phyloP scores from a whole-genome alignment of 2,329 filamentous ascomycete genomes.

The Exophiala spinifera region DNA sequence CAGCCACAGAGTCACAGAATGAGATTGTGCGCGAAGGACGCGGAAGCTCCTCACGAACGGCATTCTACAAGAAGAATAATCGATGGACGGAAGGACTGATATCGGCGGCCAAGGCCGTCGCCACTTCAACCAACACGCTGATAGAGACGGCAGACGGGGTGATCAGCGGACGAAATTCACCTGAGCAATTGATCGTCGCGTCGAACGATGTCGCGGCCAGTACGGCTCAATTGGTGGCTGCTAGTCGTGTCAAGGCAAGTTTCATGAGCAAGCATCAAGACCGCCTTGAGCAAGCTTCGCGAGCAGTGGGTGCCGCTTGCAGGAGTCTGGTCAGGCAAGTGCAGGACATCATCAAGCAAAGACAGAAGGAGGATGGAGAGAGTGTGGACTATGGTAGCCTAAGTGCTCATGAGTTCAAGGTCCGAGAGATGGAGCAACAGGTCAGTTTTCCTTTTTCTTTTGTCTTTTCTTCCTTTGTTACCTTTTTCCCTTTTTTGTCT shows the following conservation, averaged over 20 bases:
- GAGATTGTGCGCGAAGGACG: slow-evolving; percentile 94
- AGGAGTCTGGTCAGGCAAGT: slow-evolving; percentile 86
- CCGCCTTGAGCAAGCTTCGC: slow-evolving; percentile 81
- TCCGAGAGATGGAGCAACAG: slow-evolving; percentile 99
- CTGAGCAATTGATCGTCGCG: slow-evolving; percentile 95
- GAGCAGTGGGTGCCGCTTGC: slow-evolving; percentile 88
- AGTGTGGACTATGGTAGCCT: slow-evolving; percentile 83
- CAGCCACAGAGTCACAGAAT: slow-evolving; percentile 85
- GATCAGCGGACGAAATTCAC: slow-evolving; percentile 83
- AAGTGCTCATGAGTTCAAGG: slow-evolving; percentile 95
- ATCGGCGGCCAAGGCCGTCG: slow-evolving; percentile 94
- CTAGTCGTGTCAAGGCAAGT: slow-evolving; percentile 90
- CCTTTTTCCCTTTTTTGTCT: too few species aligned
- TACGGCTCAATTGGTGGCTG: slow-evolving; percentile 93
- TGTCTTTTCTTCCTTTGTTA: too few species aligned
- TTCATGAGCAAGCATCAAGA: slow-evolving; percentile 99
- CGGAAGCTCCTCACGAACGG: slow-evolving; percentile 79
- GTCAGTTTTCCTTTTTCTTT: slow-evolving; percentile 52
- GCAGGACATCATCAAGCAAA: slow-evolving; percentile 87
- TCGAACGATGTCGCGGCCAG: slow-evolving; percentile 96
- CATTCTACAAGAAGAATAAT: slow-evolving; percentile 99
- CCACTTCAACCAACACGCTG: slow-evolving; percentile 85
- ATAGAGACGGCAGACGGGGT: slow-evolving; percentile 98
- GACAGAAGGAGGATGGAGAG: slow-evolving; percentile 73
- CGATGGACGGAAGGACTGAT: slow-evolving; percentile 98